Conservation (phyloP, 441 rosid species). For the Pelargonium citronellum region DNA sequence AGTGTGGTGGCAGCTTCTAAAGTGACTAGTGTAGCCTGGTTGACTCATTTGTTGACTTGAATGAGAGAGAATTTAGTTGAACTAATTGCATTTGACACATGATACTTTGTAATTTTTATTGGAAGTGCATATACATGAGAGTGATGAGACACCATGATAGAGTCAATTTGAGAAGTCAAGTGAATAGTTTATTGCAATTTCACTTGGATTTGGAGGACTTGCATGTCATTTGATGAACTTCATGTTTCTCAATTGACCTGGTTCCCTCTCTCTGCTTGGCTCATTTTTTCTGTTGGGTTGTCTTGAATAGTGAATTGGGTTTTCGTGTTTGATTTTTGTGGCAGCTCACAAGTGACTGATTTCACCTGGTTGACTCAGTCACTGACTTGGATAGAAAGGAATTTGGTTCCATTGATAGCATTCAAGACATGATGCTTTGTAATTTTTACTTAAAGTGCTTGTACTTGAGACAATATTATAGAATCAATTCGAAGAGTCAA, state of each 20-base stretch:
- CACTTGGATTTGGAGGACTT: background rate
- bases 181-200: background rate
- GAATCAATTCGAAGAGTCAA: background rate
- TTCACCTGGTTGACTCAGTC: background rate
- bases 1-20: too few species aligned
- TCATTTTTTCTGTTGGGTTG: background rate
- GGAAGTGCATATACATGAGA: background rate
- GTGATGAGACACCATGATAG: background rate
- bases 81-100: background rate
- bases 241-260: background rate
- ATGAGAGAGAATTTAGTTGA: background rate
- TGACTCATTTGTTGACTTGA: background rate
- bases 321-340: background rate
- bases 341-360: background rate
- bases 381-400: background rate
- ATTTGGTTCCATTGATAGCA: background rate
- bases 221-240: background rate
- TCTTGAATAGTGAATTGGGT: background rate
- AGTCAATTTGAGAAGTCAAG: background rate
- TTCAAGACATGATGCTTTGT: background rate
- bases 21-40: background rate
- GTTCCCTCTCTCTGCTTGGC: background rate
- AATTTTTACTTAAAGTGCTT: background rate
- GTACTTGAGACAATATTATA: background rate
- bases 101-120: background rate